phyloP scores from a whole-genome alignment of 805 yeast species.

The Candida golubevii region DNA sequence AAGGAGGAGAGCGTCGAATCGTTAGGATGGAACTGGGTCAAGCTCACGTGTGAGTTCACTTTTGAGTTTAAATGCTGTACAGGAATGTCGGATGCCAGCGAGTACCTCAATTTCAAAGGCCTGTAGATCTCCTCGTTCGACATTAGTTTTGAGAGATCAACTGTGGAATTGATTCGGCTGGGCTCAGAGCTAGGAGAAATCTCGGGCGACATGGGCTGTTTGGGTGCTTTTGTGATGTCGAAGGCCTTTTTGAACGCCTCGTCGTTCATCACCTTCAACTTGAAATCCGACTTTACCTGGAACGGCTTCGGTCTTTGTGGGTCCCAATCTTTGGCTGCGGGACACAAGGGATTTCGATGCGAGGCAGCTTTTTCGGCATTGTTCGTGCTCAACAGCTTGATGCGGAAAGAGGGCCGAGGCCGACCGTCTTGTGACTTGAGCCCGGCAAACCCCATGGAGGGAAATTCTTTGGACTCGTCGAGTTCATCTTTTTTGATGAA shows the following conservation, averaged over 20 bases:
- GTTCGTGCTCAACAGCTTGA: conserved; percentile 18
- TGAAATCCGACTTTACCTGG: conserved; percentile 31
- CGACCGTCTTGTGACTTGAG: conserved; percentile 14
- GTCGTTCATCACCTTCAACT: conserved; percentile 33
- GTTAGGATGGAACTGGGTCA: conserved; percentile 21
- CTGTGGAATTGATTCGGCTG: conserved; percentile 37
- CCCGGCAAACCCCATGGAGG: conserved; percentile 16
- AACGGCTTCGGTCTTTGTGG: conserved; percentile 28
- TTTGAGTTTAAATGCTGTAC: conserved; percentile 35
- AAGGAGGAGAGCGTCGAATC: conserved; percentile 21
- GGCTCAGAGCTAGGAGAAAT: conserved; percentile 41
- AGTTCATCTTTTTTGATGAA: conserved; percentile 36
- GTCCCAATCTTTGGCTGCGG: conserved; percentile 39
- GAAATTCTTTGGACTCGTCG: conserved; percentile 13
- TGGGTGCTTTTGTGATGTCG: conserved; percentile 29
- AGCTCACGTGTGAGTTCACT: conserved; percentile 37
- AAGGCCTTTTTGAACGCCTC: conserved; percentile 33
- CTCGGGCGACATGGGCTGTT: conserved; percentile 36
- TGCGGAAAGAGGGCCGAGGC: conserved; percentile 35
- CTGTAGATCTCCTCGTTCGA: conserved; percentile 33
- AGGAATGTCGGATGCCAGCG: conserved; percentile 37
- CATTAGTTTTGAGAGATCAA: conserved; percentile 33
- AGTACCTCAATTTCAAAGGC: conserved; percentile 38
- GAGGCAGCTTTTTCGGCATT: conserved; percentile 5
- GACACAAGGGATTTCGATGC: conserved; percentile 26